phyloP scores from a whole-genome alignment of 2,329 filamentous ascomycete species.

The Fusarium nygamai region DNA sequence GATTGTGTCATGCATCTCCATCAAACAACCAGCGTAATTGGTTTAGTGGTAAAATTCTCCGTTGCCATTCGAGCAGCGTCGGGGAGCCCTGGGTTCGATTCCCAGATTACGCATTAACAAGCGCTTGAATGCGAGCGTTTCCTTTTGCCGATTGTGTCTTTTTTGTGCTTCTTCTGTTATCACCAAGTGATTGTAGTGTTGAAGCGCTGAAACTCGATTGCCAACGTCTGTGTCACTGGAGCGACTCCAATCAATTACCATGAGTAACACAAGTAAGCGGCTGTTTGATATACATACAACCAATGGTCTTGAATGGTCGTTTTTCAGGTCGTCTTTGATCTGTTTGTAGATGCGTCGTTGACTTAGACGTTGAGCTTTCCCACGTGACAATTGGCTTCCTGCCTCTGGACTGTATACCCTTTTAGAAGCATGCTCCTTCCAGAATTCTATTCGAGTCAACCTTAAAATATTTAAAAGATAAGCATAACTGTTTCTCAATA shows the following conservation, averaged over 20 bases:
- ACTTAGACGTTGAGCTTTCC: neutral
- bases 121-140: rapidly evolving
- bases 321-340: neutral
- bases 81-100: slow-evolving; percentile 37
- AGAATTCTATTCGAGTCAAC: neutral
- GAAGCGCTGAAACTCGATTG: too few species aligned
- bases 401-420: too few species aligned
- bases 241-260: neutral
- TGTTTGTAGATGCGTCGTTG: neutral
- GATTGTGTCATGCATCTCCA: neutral
- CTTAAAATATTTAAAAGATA: neutral
- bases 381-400: neutral
- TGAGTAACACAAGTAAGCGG: rapidly evolving
- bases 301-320: too few species aligned
- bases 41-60: slow-evolving; percentile 40
- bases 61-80: slow-evolving; percentile 29
- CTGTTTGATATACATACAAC: rapidly evolving
- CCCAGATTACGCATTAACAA: slow-evolving; percentile 23
- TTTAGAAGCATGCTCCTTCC: neutral
- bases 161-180: neutral
- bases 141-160: neutral
- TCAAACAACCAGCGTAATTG: slow-evolving; percentile 27
- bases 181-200: neutral
- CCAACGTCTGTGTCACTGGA: rapidly evolving
- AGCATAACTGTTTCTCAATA: neutral